Conservation (phyloP, 2,329 filamentous ascomycete species). For the Xylariaceae sp. region DNA sequence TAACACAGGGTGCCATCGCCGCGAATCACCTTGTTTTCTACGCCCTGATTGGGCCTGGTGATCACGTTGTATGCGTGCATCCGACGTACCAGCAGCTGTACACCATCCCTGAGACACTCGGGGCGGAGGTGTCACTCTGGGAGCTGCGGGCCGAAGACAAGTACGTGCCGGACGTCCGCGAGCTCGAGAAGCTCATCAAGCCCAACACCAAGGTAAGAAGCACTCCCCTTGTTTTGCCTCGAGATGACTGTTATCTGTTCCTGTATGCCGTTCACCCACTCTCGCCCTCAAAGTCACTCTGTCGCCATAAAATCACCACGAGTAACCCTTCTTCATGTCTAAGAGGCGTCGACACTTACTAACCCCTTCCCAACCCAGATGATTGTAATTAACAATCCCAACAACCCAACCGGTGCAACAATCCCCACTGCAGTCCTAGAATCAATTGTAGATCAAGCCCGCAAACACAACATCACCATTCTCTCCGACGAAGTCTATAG, state of each 20-base stretch:
- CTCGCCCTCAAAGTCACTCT: no score
- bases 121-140: constrained; percentile 75
- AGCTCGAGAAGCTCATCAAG: constrained; percentile 60
- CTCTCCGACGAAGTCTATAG: constrained; percentile 79
- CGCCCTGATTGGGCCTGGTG: constrained; percentile 62
- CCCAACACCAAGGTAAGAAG: constrained; percentile 60
- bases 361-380: constrained; percentile 34
- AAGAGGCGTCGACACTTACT: background rate
- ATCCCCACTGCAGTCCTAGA: constrained; percentile 58
- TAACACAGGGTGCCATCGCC: constrained; percentile 74
- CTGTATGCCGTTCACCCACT: background rate
- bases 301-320: no score
- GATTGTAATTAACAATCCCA: constrained; percentile 63
- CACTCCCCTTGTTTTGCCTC: background rate
- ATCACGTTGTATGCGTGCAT: constrained; percentile 82
- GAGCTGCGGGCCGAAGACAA: constrained; percentile 57
- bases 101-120: constrained; percentile 65
- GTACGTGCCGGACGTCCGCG: constrained; percentile 62
- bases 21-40: constrained; percentile 83
- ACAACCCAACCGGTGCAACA: constrained; percentile 74
- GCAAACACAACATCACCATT: constrained; percentile 57
- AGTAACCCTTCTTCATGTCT: no score
- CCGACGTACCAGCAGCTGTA: constrained; percentile 86
- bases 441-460: constrained; percentile 58
- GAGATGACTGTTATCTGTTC: no score